phyloP scores from a whole-genome alignment of 441 rosid genomes.

The Omphalea diandra region DNA sequence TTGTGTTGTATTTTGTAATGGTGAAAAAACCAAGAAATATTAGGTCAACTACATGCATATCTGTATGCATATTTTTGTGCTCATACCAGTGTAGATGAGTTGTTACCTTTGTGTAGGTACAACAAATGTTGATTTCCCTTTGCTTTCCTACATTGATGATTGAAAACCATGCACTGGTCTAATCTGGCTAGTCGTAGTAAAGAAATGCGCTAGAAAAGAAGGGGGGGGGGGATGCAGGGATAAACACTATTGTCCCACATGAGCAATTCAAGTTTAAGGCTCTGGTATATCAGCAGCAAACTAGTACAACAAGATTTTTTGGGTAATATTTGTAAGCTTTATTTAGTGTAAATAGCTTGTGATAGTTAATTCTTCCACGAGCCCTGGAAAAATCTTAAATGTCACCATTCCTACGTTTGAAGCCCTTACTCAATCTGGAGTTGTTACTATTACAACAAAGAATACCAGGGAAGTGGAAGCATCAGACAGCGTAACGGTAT shows the following conservation, averaged over 20 bases:
- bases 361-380: constrained; percentile 43
- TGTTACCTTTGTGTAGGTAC: no score
- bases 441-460: constrained; percentile 62
- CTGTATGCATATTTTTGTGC: no score
- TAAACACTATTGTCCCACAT: no score
- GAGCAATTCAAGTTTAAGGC: no score
- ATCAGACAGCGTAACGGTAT: constrained; percentile 89
- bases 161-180: background rate
- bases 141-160: background rate
- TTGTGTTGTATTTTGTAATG: background rate
- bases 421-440: constrained; percentile 85
- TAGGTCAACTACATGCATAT: background rate
- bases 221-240: no score
- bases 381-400: constrained; percentile 82
- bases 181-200: no score
- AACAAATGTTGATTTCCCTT: no score
- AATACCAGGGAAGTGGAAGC: constrained; percentile 92
- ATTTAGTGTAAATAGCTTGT: constrained; percentile 7
- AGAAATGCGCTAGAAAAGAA: no score
- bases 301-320: background rate
- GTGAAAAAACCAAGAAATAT: background rate
- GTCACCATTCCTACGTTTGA: constrained; percentile 77
- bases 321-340: constrained; percentile 5
- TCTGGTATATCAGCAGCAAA: no score
- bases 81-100: background rate